Conservation (phyloP, 495 filamentous ascomycete species). For the Hyphodiscus hymeniophilus region DNA sequence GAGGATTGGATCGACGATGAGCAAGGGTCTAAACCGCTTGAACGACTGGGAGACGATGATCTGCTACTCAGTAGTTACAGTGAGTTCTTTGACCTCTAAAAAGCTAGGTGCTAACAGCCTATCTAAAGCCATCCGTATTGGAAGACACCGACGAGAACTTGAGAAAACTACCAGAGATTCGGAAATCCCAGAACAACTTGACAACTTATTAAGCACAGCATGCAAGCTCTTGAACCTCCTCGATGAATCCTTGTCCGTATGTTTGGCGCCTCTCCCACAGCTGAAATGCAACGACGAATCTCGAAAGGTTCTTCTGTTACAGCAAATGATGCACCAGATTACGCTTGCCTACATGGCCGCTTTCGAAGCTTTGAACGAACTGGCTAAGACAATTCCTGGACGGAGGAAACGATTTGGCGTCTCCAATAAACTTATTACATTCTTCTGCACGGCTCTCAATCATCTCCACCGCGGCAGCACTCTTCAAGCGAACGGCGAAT, state of each 20-base stretch:
- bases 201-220: slow-evolving; percentile 2
- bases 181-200: slow-evolving; percentile 5
- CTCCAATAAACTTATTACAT: slow-evolving; percentile 31
- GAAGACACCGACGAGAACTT: slow-evolving; percentile 2
- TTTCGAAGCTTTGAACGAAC: slow-evolving; percentile 28
- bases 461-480: slow-evolving; percentile 27
- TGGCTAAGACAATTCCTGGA: slow-evolving; percentile 18
- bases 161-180: slow-evolving; percentile 19
- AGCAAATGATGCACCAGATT: slow-evolving; percentile 15
- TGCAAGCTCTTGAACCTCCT: slow-evolving; percentile 6
- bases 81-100: slow-evolving; percentile 1
- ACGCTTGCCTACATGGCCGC: slow-evolving; percentile 4
- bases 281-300: slow-evolving; percentile 6
- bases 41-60: background rate
- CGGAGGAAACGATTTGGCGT: slow-evolving; percentile 22
- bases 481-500: slow-evolving; percentile 13
- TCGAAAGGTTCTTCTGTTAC: slow-evolving; percentile 5
- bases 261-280: slow-evolving; percentile 4
- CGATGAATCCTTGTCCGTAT: slow-evolving; percentile 5
- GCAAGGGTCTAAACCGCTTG: background rate
- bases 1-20: background rate
- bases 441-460: slow-evolving; percentile 33
- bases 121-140: slow-evolving; percentile 4
- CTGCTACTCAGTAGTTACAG: slow-evolving; percentile 12
- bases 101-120: background rate